Base-by-base conservation (phyloP, 345 rosid species). In the Aegle marmelos region DNA sequence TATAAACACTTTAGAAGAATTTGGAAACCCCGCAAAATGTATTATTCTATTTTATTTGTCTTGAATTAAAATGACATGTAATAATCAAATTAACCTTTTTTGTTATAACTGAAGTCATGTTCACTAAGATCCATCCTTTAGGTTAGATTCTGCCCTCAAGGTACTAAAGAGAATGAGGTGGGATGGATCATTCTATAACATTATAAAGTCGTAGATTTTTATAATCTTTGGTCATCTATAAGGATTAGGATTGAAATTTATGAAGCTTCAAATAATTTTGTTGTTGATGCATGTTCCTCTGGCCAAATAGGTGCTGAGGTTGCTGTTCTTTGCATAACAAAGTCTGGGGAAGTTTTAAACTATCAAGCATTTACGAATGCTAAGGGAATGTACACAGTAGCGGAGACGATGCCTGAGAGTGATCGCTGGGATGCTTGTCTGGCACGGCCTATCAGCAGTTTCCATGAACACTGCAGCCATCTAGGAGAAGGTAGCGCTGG, bases 341-440 rank as follows among this genome's bases (percentile, higher is more conserved):
- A 90, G 81, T 86, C 97, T 0, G 97, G 99, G 27, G 97, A 96
- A 82, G 98, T 96, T 33, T 82, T 94, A 67, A 96, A 96, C 81
- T 94, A 96, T 30, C 99, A 96, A 76, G 98, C 98, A 24, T 96
- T 96, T 79, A 92, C 97, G 76, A 88, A 95, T 75, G 83, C 92
- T 0, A 93, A 87, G 81, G 99, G 98, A 48, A 70, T 90, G 21
- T 96, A 96, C 86, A 87, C 88, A 1, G 97, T 96, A 7, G 98
- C 97, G 0, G 98, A 96, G 85, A 96, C 98, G 67, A 94, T 96
- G 99, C 95, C 99, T 0, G 93, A 92, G 87, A 94, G 97, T 31
- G 94, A 96, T 62, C 91, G 97, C 21, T 94, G 99, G 99, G 97
- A 92, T 50, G 97, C 98, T 8, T 96, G 99, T 79, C 86, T 94